Evolutionary conservation across 345 rosid genomes (phyloP).

Genomic region (Draba incana): DNA sequence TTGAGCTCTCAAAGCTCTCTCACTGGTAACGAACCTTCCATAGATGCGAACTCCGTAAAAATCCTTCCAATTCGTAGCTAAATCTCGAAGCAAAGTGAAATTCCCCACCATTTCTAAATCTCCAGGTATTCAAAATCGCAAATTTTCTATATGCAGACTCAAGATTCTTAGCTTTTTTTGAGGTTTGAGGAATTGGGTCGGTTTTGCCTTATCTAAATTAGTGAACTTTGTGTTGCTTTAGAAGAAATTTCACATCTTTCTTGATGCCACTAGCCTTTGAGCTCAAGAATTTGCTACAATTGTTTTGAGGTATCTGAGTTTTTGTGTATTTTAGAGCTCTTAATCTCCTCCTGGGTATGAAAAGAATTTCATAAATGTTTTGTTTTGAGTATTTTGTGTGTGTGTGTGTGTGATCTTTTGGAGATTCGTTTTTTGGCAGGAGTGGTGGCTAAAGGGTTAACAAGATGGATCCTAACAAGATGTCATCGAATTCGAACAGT

Average conservation of each 20-base stretch:
- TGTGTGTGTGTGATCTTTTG: neutral
- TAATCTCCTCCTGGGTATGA: neutral
- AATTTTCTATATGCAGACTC: too few relatives aligned
- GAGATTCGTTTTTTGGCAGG: constrained; percentile 23
- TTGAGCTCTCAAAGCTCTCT: neutral
- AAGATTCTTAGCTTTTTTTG: too few relatives aligned
- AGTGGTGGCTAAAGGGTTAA: neutral
- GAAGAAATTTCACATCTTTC: too few relatives aligned
- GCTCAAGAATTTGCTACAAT: too few relatives aligned
- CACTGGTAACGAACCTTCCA: neutral
- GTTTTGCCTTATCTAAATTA: too few relatives aligned
- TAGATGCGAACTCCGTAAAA: constrained; percentile 6
- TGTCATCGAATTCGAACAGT: constrained; percentile 59
- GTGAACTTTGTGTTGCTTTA: too few relatives aligned
- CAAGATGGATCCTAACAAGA: constrained; percentile 49
- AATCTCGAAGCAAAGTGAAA: constrained; percentile 9
- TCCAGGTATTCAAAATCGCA: too few relatives aligned
- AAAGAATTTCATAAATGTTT: neutral
- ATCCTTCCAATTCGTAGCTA: neutral
- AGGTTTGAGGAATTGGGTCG: too few relatives aligned
- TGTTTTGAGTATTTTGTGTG: neutral
- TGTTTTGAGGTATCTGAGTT: too few relatives aligned
- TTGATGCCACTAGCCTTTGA: too few relatives aligned
- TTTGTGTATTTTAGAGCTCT: too few relatives aligned
- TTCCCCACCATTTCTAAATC: neutral